These are phyloP conservation scores for Leccinum subtestaceum DNA, from an alignment of 768 basidiomycete genomes.

Conservation along the genomic window DNA sequence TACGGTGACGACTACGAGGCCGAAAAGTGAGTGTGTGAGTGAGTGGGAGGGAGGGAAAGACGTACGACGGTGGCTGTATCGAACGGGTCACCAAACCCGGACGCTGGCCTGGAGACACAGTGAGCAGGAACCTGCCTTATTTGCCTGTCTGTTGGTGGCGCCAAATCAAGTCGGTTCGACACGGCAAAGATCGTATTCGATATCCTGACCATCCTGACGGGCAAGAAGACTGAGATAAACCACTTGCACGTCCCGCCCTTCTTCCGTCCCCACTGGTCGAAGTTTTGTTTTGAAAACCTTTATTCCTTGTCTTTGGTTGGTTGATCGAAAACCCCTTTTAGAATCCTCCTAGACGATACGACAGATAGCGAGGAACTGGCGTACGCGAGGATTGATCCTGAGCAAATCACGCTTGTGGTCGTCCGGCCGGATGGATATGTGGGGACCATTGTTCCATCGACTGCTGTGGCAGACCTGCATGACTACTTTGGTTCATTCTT, in stretches of 20 bases:
- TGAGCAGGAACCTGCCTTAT: too few relatives aligned
- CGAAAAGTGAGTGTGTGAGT: too few relatives aligned
- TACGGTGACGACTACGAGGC: too few relatives aligned
- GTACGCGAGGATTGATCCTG: slow-evolving; percentile 32
- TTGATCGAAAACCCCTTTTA: slow-evolving; percentile 11
- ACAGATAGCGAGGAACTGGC: slow-evolving; percentile 27
- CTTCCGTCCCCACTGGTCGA: slow-evolving; percentile 42
- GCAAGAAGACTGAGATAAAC: slow-evolving; percentile 34
- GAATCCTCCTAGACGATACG: slow-evolving; percentile 37
- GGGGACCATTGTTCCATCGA: slow-evolving; percentile 32
- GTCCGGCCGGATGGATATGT: slow-evolving; percentile 43
- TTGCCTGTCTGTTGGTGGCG: too few relatives aligned
- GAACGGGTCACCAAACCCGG: too few relatives aligned
- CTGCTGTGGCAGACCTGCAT: slow-evolving; percentile 34
- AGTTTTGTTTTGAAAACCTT: slow-evolving; percentile 17
- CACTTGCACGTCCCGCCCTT: slow-evolving; percentile 34
- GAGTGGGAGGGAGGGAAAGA: too few relatives aligned
- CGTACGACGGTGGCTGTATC: too few relatives aligned
- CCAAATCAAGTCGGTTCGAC: too few relatives aligned
- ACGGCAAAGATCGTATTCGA: slow-evolving; percentile 26
- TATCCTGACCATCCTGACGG: slow-evolving; percentile 26
- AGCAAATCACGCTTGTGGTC: slow-evolving; percentile 33
- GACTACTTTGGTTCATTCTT: slow-evolving; percentile 42
- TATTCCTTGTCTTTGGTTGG: background rate
- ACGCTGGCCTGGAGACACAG: too few relatives aligned